Conservation (phyloP, 2,329 filamentous ascomycete species). For the Sordariomycetes sp. region DNA sequence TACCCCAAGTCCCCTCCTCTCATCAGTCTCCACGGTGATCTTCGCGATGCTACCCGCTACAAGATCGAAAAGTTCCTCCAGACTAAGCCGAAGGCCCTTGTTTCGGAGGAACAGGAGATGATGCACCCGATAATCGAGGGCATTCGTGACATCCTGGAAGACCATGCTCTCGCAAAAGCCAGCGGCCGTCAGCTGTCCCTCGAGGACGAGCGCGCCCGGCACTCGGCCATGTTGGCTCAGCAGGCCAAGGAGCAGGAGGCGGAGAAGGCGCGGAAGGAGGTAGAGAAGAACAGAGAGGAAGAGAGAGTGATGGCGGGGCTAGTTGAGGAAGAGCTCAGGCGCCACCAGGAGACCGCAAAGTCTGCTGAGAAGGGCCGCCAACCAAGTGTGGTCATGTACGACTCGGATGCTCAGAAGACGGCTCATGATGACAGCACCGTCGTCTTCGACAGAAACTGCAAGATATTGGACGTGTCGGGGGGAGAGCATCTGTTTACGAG, state of each 20-base stretch:
- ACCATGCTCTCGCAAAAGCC: slow-evolving; percentile 67
- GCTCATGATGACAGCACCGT: slow-evolving; percentile 23
- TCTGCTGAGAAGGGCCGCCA: slow-evolving; percentile 51
- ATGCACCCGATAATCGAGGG: slow-evolving; percentile 53
- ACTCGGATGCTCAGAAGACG: slow-evolving; percentile 12
- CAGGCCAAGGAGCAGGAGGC: slow-evolving; percentile 42
- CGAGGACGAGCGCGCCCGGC: slow-evolving; percentile 75
- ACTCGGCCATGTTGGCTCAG: slow-evolving; percentile 58
- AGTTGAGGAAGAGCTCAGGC: slow-evolving; percentile 58
- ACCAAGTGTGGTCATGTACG: slow-evolving; percentile 24
- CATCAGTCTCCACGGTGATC: slow-evolving; percentile 47
- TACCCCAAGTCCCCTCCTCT: slow-evolving; percentile 78
- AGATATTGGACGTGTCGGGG: slow-evolving; percentile 48
- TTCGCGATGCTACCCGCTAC: slow-evolving; percentile 58
- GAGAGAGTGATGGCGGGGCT: slow-evolving; percentile 57
- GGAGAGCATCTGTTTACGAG: slow-evolving; percentile 54
- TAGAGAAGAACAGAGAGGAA: slow-evolving; percentile 50
- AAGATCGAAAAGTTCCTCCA: slow-evolving; percentile 55
- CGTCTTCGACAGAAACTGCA: slow-evolving; percentile 55
- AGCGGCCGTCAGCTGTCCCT: slow-evolving; percentile 67
- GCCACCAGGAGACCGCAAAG: slow-evolving; percentile 50
- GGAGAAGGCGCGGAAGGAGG: slow-evolving; percentile 36
- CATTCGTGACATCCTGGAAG: slow-evolving; percentile 67
- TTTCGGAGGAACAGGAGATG: slow-evolving; percentile 41
- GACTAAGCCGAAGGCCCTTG: slow-evolving; percentile 39